Percentiles rank a stretch among this genome's conserved stretches.
phyloP scores from a whole-genome alignment of 768 basidiomycete species.

The Pulveroboletus sp. region DNA sequence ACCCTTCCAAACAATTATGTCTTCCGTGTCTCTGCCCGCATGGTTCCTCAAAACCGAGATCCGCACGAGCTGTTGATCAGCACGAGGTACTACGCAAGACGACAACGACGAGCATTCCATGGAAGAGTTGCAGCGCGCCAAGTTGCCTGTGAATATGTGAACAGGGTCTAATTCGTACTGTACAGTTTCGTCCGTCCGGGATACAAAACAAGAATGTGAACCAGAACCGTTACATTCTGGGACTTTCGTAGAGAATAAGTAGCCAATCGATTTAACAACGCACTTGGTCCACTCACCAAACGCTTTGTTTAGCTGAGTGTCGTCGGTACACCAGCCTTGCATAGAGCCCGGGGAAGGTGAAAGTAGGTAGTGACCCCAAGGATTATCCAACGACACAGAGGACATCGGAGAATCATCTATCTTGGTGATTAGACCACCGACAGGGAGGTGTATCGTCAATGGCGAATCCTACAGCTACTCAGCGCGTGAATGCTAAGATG shows the following conservation, averaged over 20 bases:
- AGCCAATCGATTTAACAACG: neutral
- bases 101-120: conserved; percentile 34
- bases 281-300: conserved; percentile 7
- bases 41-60: conserved; percentile 37
- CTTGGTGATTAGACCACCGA: conserved; percentile 56
- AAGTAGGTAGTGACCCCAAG: conserved; percentile 47
- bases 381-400: conserved; percentile 22
- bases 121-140: conserved; percentile 38
- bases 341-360: conserved; percentile 4
- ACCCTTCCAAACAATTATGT: conserved; percentile 70
- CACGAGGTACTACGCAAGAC: conserved; percentile 52
- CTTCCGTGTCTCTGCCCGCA: conserved; percentile 10
- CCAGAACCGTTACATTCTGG: conserved; percentile 4
- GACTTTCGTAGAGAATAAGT: conserved; percentile 3
- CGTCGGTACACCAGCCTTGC: conserved; percentile 61
- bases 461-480: conserved; percentile 50
- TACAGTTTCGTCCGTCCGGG: conserved; percentile 22
- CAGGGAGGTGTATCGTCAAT: conserved; percentile 48
- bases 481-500: neutral
- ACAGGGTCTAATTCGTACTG: conserved; percentile 57
- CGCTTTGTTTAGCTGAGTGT: conserved; percentile 28
- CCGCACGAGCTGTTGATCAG: conserved; percentile 50
- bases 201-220: conserved; percentile 42
- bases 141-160: conserved; percentile 37
- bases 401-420: conserved; percentile 59